These are phyloP conservation scores for Telopea speciosissima DNA, from an alignment of 177 flowering plant genomes.

Conservation along the genomic window DNA sequence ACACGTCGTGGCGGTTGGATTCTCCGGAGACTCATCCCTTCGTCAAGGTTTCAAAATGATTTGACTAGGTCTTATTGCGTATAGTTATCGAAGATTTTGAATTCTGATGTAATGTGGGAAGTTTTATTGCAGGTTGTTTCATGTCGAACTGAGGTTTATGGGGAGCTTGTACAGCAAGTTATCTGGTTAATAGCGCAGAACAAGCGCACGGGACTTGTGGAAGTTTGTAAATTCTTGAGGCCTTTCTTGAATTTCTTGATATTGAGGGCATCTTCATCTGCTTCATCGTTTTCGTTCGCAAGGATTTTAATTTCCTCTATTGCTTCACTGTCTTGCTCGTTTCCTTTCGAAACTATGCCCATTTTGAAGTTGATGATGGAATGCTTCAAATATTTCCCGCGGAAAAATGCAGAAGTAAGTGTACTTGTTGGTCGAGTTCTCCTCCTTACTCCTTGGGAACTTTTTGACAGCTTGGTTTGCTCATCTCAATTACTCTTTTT, in stretches of 20 bases:
- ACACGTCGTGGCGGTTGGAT: constrained; percentile 22
- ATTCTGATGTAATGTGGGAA: constrained; percentile 2
- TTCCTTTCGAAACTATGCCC: constrained; percentile 48
- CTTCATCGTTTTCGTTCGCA: constrained; percentile 34
- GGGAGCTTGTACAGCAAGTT: constrained; percentile 68
- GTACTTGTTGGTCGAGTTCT: background rate
- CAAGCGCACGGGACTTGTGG: constrained; percentile 34
- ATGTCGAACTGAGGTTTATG: constrained; percentile 51
- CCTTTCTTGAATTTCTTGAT: constrained; percentile 59
- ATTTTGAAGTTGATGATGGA: constrained; percentile 41
- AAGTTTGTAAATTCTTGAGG: constrained; percentile 61
- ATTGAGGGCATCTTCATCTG: constrained; percentile 36
- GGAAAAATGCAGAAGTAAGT: constrained; percentile 55
- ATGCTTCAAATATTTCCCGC: constrained; percentile 40
- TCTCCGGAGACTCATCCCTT: constrained; percentile 66
- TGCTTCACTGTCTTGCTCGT: constrained; percentile 61
- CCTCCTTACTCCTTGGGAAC: background rate
- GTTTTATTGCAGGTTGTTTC: constrained; percentile 47
- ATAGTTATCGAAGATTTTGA: background rate
- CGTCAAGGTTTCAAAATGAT: constrained; percentile 37
- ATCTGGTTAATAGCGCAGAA: constrained; percentile 44
- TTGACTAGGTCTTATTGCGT: background rate
- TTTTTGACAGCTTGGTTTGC: too few species aligned
- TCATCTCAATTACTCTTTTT: too few species aligned
- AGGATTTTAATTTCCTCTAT: constrained; percentile 52